Conservation (phyloP, 306 rosid genomes). For the Inga laurina region DNA sequence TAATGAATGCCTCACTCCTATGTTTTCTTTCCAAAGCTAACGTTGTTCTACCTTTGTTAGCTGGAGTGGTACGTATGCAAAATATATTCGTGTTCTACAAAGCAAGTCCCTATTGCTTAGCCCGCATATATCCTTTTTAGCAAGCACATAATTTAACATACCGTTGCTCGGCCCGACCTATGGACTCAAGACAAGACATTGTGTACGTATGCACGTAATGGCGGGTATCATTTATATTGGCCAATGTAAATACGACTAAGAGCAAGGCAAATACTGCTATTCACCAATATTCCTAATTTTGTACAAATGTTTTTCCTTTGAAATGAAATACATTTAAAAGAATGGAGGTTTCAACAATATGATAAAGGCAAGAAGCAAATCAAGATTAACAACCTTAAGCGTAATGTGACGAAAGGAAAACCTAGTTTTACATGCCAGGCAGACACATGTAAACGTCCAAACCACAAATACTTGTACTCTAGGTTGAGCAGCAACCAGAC, state of each 20-base stretch:
- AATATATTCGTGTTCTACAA: too few relatives aligned
- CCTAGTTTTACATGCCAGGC: conserved; percentile 67
- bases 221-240: neutral
- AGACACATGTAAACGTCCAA: conserved; percentile 46
- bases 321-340: conserved; percentile 66
- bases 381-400: conserved; percentile 37
- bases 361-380: neutral
- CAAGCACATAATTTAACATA: neutral
- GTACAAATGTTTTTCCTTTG: conserved; percentile 51
- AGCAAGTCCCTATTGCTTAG: neutral
- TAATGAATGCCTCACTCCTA: neutral
- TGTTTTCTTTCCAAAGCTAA: neutral
- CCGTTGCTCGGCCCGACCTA: neutral
- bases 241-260: neutral
- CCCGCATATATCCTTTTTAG: neutral
- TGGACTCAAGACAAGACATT: neutral
- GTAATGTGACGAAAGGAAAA: conserved; percentile 30
- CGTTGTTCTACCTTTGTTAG: too few relatives aligned
- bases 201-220: neutral
- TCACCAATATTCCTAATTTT: conserved; percentile 69
- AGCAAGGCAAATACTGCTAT: conserved; percentile 53
- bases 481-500: conserved; percentile 96
- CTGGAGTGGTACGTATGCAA: too few relatives aligned
- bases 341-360: conserved; percentile 50
- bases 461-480: conserved; percentile 45